Evolutionary conservation across 345 rosid species (phyloP).

Genomic region (Lenwebbia sp.): DNA sequence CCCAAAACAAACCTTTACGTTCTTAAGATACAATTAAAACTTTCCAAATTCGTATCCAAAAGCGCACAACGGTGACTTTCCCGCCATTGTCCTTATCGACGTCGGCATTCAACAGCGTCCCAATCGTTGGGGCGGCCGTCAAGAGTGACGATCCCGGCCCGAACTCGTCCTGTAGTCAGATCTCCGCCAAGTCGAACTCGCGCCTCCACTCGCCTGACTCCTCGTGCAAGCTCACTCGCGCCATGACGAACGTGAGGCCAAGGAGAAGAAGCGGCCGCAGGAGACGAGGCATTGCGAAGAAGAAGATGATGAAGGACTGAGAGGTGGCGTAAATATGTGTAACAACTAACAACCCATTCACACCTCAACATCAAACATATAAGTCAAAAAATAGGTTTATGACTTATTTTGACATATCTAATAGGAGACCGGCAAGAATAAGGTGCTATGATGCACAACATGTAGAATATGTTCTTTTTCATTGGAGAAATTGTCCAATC

Average conservation of each 20-base stretch:
- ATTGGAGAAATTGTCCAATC: too few species aligned
- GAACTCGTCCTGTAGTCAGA: slow-evolving; percentile 53
- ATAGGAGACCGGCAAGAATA: too few species aligned
- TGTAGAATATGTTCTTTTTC: too few species aligned
- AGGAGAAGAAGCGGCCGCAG: too few species aligned
- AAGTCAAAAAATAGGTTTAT: too few species aligned
- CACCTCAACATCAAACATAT: too few species aligned
- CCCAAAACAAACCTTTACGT: neutral
- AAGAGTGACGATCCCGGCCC: slow-evolving; percentile 70
- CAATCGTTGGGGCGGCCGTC: slow-evolving; percentile 88
- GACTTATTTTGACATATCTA: too few species aligned
- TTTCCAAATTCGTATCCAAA: neutral
- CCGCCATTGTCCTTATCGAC: slow-evolving; percentile 62
- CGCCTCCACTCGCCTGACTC: too few species aligned
- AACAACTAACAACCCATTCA: too few species aligned
- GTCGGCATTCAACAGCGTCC: slow-evolving; percentile 69
- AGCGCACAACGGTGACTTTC: slow-evolving; percentile 61
- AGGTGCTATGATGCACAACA: too few species aligned
- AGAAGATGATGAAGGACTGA: neutral
- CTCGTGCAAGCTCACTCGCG: slow-evolving; percentile 46
- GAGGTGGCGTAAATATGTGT: neutral
- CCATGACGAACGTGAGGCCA: too few species aligned
- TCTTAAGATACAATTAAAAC: too few species aligned
- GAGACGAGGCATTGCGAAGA: neutral
- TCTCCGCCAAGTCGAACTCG: slow-evolving; percentile 44